These are phyloP conservation scores for Backusella luteola DNA, from an alignment of 192 early-diverging fungal species.

Conservation along the genomic window DNA sequence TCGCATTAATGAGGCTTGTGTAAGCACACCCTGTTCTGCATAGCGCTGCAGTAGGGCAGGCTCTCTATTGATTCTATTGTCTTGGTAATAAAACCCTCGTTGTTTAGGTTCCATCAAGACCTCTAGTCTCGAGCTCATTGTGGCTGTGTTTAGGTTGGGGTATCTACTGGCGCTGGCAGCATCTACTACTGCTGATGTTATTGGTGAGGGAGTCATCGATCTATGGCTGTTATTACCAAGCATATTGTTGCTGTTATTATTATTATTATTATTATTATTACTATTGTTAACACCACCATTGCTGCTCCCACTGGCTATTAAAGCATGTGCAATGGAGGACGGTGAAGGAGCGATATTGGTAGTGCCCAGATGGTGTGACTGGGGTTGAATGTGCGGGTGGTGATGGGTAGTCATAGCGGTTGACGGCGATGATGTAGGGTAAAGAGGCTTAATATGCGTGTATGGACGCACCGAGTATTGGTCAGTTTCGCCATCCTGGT, in stretches of 20 bases:
- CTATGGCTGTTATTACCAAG: neutral
- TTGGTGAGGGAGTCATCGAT: neutral
- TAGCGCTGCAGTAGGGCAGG: slow-evolving; percentile 27
- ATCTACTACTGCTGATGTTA: neutral
- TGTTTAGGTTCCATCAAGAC: slow-evolving; percentile 21
- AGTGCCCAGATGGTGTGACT: neutral
- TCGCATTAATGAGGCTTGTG: slow-evolving; percentile 23
- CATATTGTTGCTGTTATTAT: neutral
- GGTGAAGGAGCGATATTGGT: too few relatives aligned
- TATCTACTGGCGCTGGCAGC: neutral
- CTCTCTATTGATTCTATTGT: slow-evolving; percentile 23
- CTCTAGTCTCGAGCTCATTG: slow-evolving; percentile 2
- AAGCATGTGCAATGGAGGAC: neutral
- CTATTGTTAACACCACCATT: too few relatives aligned
- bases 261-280: neutral
- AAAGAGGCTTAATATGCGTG: slow-evolving; percentile 1
- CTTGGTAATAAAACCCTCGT: slow-evolving; percentile 34
- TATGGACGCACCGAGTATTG: slow-evolving; percentile 9
- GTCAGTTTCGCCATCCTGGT: neutral
- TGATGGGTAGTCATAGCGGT: neutral
- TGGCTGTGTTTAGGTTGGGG: neutral
- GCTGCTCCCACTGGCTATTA: neutral
- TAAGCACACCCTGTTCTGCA: slow-evolving; percentile 30
- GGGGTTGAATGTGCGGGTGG: neutral
- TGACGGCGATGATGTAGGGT: slow-evolving; percentile 5